phyloP scores from a whole-genome alignment of 257 asterid genomes.

The Marsdenia floribunda region DNA sequence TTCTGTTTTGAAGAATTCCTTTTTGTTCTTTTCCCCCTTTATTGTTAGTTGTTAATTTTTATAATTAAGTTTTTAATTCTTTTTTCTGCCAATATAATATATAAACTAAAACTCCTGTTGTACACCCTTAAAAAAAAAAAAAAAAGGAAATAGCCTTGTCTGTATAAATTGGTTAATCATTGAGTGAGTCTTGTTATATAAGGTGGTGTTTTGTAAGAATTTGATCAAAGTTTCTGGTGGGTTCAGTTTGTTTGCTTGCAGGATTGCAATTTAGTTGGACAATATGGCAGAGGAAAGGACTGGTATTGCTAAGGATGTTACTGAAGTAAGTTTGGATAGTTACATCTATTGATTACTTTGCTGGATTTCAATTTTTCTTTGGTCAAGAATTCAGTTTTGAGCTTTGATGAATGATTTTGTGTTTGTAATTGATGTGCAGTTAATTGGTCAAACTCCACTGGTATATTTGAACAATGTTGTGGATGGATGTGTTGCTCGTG shows the following conservation, averaged over 20 bases:
- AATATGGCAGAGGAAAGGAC: constrained; percentile 53
- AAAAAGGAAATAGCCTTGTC: too few relatives aligned
- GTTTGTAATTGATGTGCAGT: constrained; percentile 35
- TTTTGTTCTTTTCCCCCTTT: too few relatives aligned
- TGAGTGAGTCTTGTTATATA: not conserved
- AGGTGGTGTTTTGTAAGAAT: not conserved
- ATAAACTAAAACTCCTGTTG: too few relatives aligned
- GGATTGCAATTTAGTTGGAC: constrained; percentile 22
- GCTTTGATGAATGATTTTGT: not conserved
- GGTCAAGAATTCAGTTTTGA: constrained; percentile 2
- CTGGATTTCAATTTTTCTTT: constrained; percentile 2
- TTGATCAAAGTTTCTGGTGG: not conserved
- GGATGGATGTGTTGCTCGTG: constrained; percentile 89
- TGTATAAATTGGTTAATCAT: not conserved
- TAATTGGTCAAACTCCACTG: constrained; percentile 92
- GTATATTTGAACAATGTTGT: constrained; percentile 85
- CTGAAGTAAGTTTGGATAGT: constrained; percentile 56
- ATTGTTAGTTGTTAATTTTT: too few relatives aligned
- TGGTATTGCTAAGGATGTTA: constrained; percentile 89
- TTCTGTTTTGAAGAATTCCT: not conserved
- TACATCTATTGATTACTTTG: constrained; percentile 11
- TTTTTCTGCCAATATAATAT: too few relatives aligned
- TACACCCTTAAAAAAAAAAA: too few relatives aligned
- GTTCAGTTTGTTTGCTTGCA: constrained; percentile 27
- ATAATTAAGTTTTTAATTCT: too few relatives aligned